Percentiles rank a stretch among this genome's conserved stretches.
These are phyloP conservation scores for Ogataea nitratoaversa DNA, from an alignment of 805 yeast species.

Conservation along the genomic window DNA sequence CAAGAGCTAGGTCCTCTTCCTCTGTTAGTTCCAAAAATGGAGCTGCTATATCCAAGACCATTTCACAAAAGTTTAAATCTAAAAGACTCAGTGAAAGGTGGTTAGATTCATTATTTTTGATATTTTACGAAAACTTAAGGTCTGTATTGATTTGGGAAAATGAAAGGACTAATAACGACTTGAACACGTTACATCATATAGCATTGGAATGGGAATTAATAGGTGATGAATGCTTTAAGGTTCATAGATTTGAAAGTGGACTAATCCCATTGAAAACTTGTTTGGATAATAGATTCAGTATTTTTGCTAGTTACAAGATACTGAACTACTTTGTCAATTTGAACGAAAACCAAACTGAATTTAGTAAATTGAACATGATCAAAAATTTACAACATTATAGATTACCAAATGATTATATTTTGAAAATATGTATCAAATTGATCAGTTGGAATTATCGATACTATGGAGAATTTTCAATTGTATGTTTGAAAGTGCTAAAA, in stretches of 20 bases:
- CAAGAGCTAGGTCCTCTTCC: constrained; percentile 16
- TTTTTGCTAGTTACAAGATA: constrained; percentile 49
- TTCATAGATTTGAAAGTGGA: constrained; percentile 44
- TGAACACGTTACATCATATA: constrained; percentile 40
- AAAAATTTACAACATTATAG: constrained; percentile 11
- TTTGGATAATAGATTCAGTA: constrained; percentile 55
- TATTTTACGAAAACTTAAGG: constrained; percentile 66
- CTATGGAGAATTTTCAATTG: constrained; percentile 51
- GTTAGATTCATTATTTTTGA: constrained; percentile 65
- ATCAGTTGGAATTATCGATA: constrained; percentile 63
- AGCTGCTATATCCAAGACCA: constrained; percentile 19
- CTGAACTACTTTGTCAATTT: constrained; percentile 39
- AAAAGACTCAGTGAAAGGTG: constrained; percentile 70
- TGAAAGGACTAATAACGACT: constrained; percentile 22
- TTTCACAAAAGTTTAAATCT: constrained; percentile 24
- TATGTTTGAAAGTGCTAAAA: constrained; percentile 38
- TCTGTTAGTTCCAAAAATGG: constrained; percentile 18
- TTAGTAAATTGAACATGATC: constrained; percentile 22
- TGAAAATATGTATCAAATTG: constrained; percentile 42
- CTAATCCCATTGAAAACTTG: constrained; percentile 53
- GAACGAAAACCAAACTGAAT: constrained; percentile 17
- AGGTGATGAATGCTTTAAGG: constrained; percentile 50
- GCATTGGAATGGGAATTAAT: constrained; percentile 74
- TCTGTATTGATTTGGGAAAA: constrained; percentile 63
- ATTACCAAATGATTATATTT: constrained; percentile 33